Conservation (phyloP, 257 asterid species). For the Solanum tacnaense region DNA sequence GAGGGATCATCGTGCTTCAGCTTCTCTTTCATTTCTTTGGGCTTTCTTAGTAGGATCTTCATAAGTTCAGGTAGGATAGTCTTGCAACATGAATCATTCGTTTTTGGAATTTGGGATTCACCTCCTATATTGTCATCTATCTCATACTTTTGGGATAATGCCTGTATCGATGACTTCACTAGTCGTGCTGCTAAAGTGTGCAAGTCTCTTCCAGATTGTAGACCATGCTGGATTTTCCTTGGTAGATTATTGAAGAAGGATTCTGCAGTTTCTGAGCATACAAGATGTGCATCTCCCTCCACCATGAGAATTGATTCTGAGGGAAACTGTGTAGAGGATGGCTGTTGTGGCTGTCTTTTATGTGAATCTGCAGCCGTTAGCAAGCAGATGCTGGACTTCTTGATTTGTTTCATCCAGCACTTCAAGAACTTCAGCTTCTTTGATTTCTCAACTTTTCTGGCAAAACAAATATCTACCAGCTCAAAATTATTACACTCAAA, state of each 20-base stretch:
- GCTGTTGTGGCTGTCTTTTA: constrained; percentile 18
- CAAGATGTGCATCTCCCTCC: constrained; percentile 24
- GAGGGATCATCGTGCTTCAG: constrained; percentile 19
- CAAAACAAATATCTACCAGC: constrained; percentile 47
- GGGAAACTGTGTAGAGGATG: constrained; percentile 16
- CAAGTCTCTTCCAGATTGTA: constrained; percentile 72
- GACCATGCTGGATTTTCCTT: constrained; percentile 44
- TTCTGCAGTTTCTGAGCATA: constrained; percentile 39
- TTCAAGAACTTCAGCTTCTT: constrained; percentile 76
- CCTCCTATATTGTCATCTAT: constrained; percentile 11
- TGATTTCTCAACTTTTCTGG: constrained; percentile 32
- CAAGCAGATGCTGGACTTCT: constrained; percentile 20
- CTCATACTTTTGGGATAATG: constrained; percentile 28
- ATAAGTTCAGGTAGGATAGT: constrained; percentile 22
- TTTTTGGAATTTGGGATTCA: constrained; percentile 14
- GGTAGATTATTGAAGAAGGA: constrained; percentile 43
- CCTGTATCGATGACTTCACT: constrained; percentile 46
- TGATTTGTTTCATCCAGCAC: constrained; percentile 86
- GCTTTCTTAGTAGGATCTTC: constrained; percentile 40
- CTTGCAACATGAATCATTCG: constrained; percentile 22
- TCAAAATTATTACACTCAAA: constrained; percentile 50
- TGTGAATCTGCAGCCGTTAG: constrained; percentile 13
- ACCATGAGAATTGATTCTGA: constrained; percentile 30
- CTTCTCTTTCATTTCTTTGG: constrained; percentile 67
- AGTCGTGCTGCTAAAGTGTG: constrained; percentile 66